Percentiles rank a stretch among this genome's conserved stretches.
Conservation (phyloP, 805 yeast genomes). For the Citeromyces nyonsensis region DNA sequence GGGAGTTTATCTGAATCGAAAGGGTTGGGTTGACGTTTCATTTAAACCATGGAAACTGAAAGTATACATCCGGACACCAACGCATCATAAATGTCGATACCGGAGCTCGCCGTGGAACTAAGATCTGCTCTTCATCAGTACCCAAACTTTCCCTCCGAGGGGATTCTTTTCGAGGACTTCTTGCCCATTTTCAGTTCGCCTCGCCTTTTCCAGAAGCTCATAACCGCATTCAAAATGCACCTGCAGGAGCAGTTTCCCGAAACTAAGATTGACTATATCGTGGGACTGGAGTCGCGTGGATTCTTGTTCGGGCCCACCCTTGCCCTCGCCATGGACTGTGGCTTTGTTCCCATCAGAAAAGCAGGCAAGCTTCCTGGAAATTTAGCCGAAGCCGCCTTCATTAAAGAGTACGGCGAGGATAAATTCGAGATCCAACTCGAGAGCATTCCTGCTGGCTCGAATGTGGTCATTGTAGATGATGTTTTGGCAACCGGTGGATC, state of each 20-base stretch:
- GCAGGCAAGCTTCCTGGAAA: slow-evolving; percentile 92
- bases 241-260: slow-evolving; percentile 37
- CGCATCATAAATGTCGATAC: slow-evolving; percentile 6
- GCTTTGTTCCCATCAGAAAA: slow-evolving; percentile 92
- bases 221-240: slow-evolving; percentile 69
- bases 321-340: slow-evolving; percentile 78
- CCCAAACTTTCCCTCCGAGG: slow-evolving; percentile 90
- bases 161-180: slow-evolving; percentile 90
- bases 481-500: slow-evolving; percentile 98
- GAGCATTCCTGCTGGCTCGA: slow-evolving; percentile 66
- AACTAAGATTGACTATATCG: slow-evolving; percentile 68
- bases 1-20: not conserved
- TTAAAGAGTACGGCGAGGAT: slow-evolving; percentile 90
- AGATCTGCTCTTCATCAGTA: slow-evolving; percentile 53
- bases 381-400: slow-evolving; percentile 51
- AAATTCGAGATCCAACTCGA: slow-evolving; percentile 77
- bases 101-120: slow-evolving; percentile 23
- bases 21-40: not conserved
- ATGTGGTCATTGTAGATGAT: slow-evolving; percentile 83
- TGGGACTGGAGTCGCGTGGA: slow-evolving; percentile 95
- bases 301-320: slow-evolving; percentile 92
- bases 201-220: slow-evolving; percentile 59
- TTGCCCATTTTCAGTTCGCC: slow-evolving; percentile 87
- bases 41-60: not conserved
- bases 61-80: not conserved